These are phyloP conservation scores for Massarina eburnea DNA, from an alignment of 2,329 filamentous ascomycete genomes.

Conservation along the genomic window DNA sequence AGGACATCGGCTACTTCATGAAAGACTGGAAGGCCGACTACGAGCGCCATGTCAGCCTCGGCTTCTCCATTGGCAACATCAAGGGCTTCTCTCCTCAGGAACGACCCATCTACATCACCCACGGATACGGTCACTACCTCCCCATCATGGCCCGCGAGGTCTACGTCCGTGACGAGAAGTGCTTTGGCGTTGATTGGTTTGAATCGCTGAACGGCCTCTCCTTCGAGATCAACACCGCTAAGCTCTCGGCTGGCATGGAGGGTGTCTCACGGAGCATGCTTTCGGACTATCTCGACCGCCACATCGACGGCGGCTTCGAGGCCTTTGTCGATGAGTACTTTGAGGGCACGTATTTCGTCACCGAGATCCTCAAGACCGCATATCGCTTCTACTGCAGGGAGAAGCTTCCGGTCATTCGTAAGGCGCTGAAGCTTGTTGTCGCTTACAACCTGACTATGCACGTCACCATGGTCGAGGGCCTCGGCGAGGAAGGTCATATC, in stretches of 20 bases:
- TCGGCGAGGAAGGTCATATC: slow-evolving; percentile 79
- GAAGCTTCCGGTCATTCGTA: slow-evolving; percentile 85
- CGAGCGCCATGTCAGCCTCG: slow-evolving; percentile 82
- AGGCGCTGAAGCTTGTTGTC: slow-evolving; percentile 90
- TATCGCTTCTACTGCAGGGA: slow-evolving; percentile 91
- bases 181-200: slow-evolving; percentile 92
- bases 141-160: slow-evolving; percentile 94
- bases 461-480: slow-evolving; percentile 90
- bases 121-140: slow-evolving; percentile 91
- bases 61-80: slow-evolving; percentile 91
- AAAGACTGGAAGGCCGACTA: slow-evolving; percentile 99
- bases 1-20: slow-evolving; percentile 98
- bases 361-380: slow-evolving; percentile 93
- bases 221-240: slow-evolving; percentile 85
- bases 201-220: slow-evolving; percentile 77
- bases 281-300: slow-evolving; percentile 90
- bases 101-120: slow-evolving; percentile 83
- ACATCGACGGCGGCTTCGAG: slow-evolving; percentile 90
- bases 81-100: slow-evolving; percentile 73
- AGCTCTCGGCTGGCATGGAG: slow-evolving; percentile 84
- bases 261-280: slow-evolving; percentile 79
- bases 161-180: slow-evolving; percentile 86
- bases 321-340: slow-evolving; percentile 95
- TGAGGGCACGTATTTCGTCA: slow-evolving; percentile 91
- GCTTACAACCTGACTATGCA: slow-evolving; percentile 95